These are phyloP conservation scores for Stagonosporopsis vannaccii DNA, from an alignment of 2,329 filamentous ascomycete species.

Conservation along the genomic window DNA sequence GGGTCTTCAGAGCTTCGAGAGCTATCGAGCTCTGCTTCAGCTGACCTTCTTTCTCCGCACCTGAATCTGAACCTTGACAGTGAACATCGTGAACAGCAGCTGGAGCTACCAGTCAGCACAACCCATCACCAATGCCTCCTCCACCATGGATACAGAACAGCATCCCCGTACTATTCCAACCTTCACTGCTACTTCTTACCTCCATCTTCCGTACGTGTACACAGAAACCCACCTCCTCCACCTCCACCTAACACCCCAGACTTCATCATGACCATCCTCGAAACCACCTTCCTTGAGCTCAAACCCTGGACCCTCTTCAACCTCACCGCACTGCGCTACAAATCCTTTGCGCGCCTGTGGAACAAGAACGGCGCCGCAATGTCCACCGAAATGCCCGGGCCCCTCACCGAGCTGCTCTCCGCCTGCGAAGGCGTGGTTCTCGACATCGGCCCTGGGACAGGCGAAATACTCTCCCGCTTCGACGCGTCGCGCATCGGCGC, in stretches of 20 bases:
- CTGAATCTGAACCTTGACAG: background rate
- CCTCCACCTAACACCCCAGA: slow-evolving; percentile 25
- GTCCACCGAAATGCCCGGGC: slow-evolving; percentile 48
- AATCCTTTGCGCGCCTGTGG: slow-evolving; percentile 48
- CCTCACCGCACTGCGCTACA: slow-evolving; percentile 39
- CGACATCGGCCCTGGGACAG: slow-evolving; percentile 59
- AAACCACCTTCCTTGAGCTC: slow-evolving; percentile 39
- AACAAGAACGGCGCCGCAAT: slow-evolving; percentile 44
- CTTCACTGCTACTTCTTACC: slow-evolving; percentile 35
- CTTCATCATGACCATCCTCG: slow-evolving; percentile 45
- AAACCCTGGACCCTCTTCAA: slow-evolving; percentile 39
- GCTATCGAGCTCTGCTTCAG: background rate
- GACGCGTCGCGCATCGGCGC: slow-evolving; percentile 51
- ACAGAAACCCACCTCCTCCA: background rate
- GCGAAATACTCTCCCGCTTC: slow-evolving; percentile 59
- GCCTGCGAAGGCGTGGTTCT: slow-evolving; percentile 44
- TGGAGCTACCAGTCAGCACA: background rate
- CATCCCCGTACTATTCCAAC: slow-evolving; percentile 38
- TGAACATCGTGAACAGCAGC: background rate
- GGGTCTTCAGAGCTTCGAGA: background rate
- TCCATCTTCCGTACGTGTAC: slow-evolving; percentile 36
- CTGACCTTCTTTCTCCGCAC: background rate
- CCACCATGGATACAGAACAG: slow-evolving; percentile 26
- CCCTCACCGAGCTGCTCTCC: slow-evolving; percentile 35
- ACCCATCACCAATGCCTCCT: slow-evolving; percentile 2